Evolutionary conservation across 768 basidiomycete genomes (phyloP).

Genomic region (Lentinula aciculospora): DNA sequence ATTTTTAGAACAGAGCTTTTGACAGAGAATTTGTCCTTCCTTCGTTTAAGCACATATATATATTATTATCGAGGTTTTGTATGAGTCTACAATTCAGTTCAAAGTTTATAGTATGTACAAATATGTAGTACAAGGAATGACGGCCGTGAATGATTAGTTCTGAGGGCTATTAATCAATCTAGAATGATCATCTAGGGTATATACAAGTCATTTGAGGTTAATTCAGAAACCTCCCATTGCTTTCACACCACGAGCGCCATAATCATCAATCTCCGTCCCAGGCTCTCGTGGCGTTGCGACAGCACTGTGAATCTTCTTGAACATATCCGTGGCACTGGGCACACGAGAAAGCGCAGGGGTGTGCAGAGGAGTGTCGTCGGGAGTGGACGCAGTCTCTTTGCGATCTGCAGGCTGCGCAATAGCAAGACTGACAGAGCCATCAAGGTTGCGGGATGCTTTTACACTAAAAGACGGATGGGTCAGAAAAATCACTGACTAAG

Average conservation of each 20-base stretch:
- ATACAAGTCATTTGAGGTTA: not conserved
- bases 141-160: not conserved
- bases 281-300: slow-evolving; percentile 2
- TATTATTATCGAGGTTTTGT: too few species aligned
- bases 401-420: slow-evolving; percentile 9
- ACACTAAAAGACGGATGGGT: not conserved
- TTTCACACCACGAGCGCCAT: slow-evolving; percentile 5
- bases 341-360: slow-evolving; percentile 10
- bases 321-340: slow-evolving; percentile 2
- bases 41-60: too few species aligned
- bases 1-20: too few species aligned
- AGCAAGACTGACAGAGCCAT: slow-evolving; percentile 5
- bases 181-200: not conserved
- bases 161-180: not conserved
- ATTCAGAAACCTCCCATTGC: slow-evolving; percentile 5
- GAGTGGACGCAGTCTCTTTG: slow-evolving; percentile 7
- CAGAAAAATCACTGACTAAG: not conserved
- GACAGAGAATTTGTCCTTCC: too few species aligned
- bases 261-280: slow-evolving; percentile 7
- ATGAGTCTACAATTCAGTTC: not conserved
- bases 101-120: not conserved
- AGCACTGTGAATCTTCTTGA: not conserved
- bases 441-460: slow-evolving; percentile 8
- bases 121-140: too few species aligned
- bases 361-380: slow-evolving; percentile 10